Percentiles rank a stretch among this genome's conserved stretches.
These are phyloP conservation scores for Fusarium sp. DNA, from an alignment of 2,329 filamentous ascomycete species.

Conservation along the genomic window DNA sequence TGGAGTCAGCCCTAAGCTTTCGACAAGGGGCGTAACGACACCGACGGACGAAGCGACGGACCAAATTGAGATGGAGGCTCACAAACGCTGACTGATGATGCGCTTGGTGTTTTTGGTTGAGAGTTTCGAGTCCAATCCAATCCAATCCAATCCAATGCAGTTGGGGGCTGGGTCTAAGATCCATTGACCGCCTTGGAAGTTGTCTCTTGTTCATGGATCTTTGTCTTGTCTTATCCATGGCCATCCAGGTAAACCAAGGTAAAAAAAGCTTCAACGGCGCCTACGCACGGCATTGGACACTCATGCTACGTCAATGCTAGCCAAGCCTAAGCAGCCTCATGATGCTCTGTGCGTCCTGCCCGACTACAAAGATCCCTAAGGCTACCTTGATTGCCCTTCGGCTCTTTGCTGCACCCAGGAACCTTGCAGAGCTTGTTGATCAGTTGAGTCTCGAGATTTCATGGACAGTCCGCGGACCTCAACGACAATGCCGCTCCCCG, in stretches of 20 bases:
- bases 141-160: background rate
- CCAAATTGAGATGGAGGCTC: constrained; percentile 17
- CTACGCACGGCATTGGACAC: background rate
- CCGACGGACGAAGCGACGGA: constrained; percentile 30
- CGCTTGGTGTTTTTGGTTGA: background rate
- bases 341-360: background rate
- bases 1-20: constrained; percentile 36
- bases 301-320: background rate
- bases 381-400: background rate
- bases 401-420: background rate
- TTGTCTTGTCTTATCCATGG: background rate
- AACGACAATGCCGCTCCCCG: constrained; percentile 13
- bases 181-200: background rate
- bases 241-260: background rate
- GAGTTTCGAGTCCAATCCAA: background rate
- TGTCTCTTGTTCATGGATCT: background rate
- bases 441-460: background rate
- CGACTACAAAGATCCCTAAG: background rate
- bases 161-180: background rate
- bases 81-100: constrained; percentile 22
- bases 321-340: background rate
- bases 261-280: background rate
- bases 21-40: background rate
- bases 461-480: constrained; percentile 21
- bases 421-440: background rate